Conservation (phyloP, 148 eudicot species). For the Polygonum aviculare region DNA sequence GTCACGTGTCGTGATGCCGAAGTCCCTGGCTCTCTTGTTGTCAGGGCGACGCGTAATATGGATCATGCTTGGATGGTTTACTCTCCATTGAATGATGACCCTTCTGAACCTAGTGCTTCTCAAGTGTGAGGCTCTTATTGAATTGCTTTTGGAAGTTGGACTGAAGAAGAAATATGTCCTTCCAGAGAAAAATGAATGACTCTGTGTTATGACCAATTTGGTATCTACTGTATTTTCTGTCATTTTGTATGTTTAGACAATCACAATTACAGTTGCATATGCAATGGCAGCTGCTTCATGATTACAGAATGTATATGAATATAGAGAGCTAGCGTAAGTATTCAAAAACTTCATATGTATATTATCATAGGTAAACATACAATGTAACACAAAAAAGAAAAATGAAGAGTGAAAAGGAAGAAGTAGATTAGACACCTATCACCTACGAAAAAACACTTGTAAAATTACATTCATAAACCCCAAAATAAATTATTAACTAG, state of each 20-base stretch:
- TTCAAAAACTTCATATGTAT: background rate
- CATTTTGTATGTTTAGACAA: background rate
- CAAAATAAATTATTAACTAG: background rate
- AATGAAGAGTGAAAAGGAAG: background rate
- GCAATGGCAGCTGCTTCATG: no score
- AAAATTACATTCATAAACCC: background rate
- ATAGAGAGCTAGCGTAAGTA: no score
- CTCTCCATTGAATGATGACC: constrained; percentile 62
- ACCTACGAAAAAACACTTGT: background rate
- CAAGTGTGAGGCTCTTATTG: constrained; percentile 88
- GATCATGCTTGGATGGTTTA: no score
- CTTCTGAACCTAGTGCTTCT: constrained; percentile 69
- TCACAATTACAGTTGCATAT: no score
- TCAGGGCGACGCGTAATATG: constrained; percentile 71
- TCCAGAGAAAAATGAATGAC: constrained; percentile 56
- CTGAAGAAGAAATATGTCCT: constrained; percentile 45
- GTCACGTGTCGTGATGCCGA: constrained; percentile 96
- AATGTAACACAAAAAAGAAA: background rate
- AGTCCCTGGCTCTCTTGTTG: constrained; percentile 93
- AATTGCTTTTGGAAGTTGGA: constrained; percentile 70
- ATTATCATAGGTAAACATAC: background rate
- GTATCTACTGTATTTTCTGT: background rate
- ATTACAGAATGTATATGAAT: no score
- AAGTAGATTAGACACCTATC: background rate
- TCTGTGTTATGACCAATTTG: background rate